These are phyloP conservation scores for carrot (Daucus carota) DNA, from an alignment of 129 eudicot genomes.

Conservation along the genomic window DNA sequence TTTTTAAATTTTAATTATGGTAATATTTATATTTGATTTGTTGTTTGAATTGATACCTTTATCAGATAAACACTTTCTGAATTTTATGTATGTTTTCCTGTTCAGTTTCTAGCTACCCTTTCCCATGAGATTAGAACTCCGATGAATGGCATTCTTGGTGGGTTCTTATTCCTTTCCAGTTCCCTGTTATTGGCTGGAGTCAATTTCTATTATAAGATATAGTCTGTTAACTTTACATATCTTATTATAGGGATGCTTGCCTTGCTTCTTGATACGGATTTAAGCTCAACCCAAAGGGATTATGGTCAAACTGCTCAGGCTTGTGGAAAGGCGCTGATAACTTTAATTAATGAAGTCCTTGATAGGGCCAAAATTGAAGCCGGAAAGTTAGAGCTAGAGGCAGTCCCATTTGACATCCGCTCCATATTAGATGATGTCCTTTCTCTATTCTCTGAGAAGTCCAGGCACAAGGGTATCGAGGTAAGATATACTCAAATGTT, in stretches of 20 bases:
- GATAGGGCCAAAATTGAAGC: constrained; percentile 88
- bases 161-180: constrained; percentile 3
- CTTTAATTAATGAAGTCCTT: constrained; percentile 75
- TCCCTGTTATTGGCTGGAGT: not conserved
- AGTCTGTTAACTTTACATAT: not conserved
- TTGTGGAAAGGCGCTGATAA: constrained; percentile 70
- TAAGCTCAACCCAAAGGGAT: constrained; percentile 74
- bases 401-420: constrained; percentile 64
- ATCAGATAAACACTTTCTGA: not conserved
- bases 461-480: constrained; percentile 72
- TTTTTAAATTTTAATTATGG: not conserved
- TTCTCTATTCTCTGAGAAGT: constrained; percentile 80
- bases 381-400: constrained; percentile 76
- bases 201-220: not conserved
- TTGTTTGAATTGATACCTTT: not conserved
- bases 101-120: constrained; percentile 83
- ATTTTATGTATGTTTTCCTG: not conserved
- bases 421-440: constrained; percentile 74
- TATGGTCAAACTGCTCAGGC: constrained; percentile 86
- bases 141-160: constrained; percentile 86
- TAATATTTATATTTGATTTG: not conserved
- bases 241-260: constrained; percentile 62
- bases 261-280: constrained; percentile 63
- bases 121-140: constrained; percentile 92
- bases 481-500: constrained; percentile 21